Percentiles rank a stretch among this genome's conserved stretches.
Conservation (phyloP, 2,329 filamentous ascomycete genomes). For the Stemphylium lycopersici region DNA sequence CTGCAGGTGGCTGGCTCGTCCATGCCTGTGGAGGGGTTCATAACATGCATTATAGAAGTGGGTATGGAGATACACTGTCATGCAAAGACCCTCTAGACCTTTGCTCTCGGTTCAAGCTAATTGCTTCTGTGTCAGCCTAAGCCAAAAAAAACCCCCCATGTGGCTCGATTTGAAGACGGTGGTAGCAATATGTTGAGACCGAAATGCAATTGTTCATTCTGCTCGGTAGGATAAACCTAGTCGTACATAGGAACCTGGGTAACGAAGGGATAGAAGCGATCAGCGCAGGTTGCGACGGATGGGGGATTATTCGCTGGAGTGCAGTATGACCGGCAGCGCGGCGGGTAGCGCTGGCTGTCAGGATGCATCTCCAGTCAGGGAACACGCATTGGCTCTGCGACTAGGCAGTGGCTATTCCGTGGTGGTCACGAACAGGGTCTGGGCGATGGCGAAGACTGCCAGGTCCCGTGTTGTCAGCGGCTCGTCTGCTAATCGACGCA, state of each 20-base stretch:
- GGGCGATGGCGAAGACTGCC: slow-evolving; percentile 25
- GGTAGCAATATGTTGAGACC: slow-evolving; percentile 29
- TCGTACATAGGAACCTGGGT: slow-evolving; percentile 29
- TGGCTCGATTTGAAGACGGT: slow-evolving; percentile 10
- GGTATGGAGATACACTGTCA: slow-evolving; percentile 34
- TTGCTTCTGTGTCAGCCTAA: slow-evolving; percentile 32
- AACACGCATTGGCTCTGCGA: slow-evolving; percentile 20
- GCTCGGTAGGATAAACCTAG: slow-evolving; percentile 34
- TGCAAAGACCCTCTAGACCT: slow-evolving; percentile 27
- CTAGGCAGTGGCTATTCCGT: slow-evolving; percentile 18
- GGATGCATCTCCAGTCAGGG: slow-evolving; percentile 24
- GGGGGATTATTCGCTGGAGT: slow-evolving; percentile 33
- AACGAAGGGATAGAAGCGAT: slow-evolving; percentile 27
- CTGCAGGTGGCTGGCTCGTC: slow-evolving; percentile 35
- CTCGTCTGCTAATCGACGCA: slow-evolving; percentile 32
- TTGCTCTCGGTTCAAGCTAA: slow-evolving; percentile 29
- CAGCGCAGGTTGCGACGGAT: slow-evolving; percentile 33
- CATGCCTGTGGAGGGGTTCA: slow-evolving; percentile 33
- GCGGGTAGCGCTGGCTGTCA: slow-evolving; percentile 32
- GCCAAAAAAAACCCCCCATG: slow-evolving; percentile 15
- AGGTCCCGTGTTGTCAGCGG: slow-evolving; percentile 37
- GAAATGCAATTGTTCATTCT: slow-evolving; percentile 17
- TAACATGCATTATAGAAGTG: slow-evolving; percentile 38
- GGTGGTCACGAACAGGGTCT: slow-evolving; percentile 25
- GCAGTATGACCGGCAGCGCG: slow-evolving; percentile 41